Conservation (phyloP, 2,329 filamentous ascomycete species). For the Xylariales sp. region DNA sequence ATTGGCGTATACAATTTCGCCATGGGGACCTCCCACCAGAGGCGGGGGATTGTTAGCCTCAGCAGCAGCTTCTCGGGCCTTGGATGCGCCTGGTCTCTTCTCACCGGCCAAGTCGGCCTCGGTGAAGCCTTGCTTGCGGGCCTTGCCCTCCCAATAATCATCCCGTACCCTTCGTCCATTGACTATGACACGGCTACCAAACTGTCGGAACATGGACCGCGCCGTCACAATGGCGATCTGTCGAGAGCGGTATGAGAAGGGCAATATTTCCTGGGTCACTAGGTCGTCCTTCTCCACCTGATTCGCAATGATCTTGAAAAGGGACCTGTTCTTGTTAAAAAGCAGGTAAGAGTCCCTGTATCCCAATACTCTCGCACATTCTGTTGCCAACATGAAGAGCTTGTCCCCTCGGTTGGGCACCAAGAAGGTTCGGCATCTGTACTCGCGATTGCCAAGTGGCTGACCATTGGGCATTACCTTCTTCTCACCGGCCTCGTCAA, state of each 20-base stretch:
- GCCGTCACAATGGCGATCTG: slow-evolving; percentile 98
- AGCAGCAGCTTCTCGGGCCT: slow-evolving; percentile 77
- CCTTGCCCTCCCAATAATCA: slow-evolving; percentile 98
- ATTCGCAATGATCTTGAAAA: slow-evolving; percentile 96
- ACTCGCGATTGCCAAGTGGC: slow-evolving; percentile 76
- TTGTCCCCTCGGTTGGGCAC: slow-evolving; percentile 89
- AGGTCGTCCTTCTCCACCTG: slow-evolving; percentile 95
- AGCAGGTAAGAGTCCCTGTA: slow-evolving; percentile 97
- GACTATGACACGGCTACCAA: slow-evolving; percentile 88
- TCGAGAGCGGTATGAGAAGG: slow-evolving; percentile 95
- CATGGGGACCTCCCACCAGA: slow-evolving; percentile 63
- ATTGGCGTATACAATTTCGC: slow-evolving; percentile 85
- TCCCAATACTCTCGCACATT: slow-evolving; percentile 87
- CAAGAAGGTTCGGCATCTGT: slow-evolving; percentile 88
- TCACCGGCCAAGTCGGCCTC: slow-evolving; percentile 94
- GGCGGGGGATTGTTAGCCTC: slow-evolving; percentile 55
- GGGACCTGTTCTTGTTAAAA: slow-evolving; percentile 96
- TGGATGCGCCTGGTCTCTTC: slow-evolving; percentile 88
- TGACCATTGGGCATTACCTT: slow-evolving; percentile 85
- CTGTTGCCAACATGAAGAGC: slow-evolving; percentile 97
- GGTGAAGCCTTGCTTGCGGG: slow-evolving; percentile 94
- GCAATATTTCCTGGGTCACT: slow-evolving; percentile 89
- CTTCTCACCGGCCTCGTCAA: slow-evolving; percentile 87
- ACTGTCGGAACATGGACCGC: slow-evolving; percentile 97
- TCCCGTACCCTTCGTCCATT: slow-evolving; percentile 88